Percentiles rank a stretch among this genome's conserved stretches.
Evolutionary conservation across 2,329 filamentous ascomycete genomes (phyloP).

Genomic region (Colletotrichum viniferum): DNA sequence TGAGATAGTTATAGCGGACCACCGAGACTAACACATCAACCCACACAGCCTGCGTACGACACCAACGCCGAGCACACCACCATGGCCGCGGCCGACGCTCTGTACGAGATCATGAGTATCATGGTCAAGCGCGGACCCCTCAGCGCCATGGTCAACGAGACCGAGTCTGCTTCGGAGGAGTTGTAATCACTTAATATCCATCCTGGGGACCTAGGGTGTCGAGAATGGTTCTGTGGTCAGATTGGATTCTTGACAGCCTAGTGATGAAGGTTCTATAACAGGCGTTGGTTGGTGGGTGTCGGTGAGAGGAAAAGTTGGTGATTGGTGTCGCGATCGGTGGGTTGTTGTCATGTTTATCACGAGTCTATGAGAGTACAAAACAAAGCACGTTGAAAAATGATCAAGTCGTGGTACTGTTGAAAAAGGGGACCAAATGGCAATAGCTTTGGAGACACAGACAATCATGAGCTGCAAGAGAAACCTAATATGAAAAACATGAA

Average conservation of each 20-base stretch:
- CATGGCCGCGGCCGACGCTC: slow-evolving; percentile 72
- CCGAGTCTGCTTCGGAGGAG: slow-evolving; percentile 8
- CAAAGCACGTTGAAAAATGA: background rate
- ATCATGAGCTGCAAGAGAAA: no score
- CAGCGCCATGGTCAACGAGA: slow-evolving; percentile 37
- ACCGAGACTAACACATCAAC: background rate
- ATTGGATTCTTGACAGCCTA: background rate
- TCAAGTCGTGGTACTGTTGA: background rate
- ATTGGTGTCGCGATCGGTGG: background rate
- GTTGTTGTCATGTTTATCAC: background rate
- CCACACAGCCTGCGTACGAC: slow-evolving; percentile 64
- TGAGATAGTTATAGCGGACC: background rate
- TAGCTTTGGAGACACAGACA: no score
- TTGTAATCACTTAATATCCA: background rate
- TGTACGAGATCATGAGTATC: slow-evolving; percentile 81
- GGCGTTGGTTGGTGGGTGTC: background rate
- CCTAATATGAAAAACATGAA: no score
- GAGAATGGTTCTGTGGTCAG: no score
- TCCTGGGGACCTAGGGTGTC: background rate
- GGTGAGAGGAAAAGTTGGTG: background rate
- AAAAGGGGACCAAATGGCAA: background rate
- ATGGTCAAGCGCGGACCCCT: slow-evolving; percentile 82
- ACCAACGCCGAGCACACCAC: slow-evolving; percentile 75
- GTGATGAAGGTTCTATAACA: background rate
- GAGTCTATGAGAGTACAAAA: background rate